Evolutionary conservation across 1,284 basidiomycete species (phyloP), one percentile per base, ranked within the genome.

Genomic region (Apiotrichum veenhuisii): DNA sequence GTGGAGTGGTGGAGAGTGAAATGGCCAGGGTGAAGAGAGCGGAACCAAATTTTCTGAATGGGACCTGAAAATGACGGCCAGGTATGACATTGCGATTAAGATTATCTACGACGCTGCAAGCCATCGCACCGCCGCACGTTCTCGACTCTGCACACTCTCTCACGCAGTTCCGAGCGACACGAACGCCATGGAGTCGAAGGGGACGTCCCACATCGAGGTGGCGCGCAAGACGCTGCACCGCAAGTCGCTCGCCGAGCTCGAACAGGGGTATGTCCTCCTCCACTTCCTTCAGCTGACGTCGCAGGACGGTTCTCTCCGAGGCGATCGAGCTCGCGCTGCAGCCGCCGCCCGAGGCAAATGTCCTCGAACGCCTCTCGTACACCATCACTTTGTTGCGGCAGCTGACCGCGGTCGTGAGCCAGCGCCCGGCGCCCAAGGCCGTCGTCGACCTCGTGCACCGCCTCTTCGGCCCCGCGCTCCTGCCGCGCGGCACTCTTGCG

Each of bases 361-460:
- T 59, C 15, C 59, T 69, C 2, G 72, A 74, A 12, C 55, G 64
- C 15, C 62, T 70, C 1, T 43, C 59, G 3, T 55, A 64, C 22
- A 54, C 63, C n/a, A 53, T 64, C 15, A 55, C 51, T 5, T 45
- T 74, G 11, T 55, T 69, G 30, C 65, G 69, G 14, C 70, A 70
- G 51, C 54, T 58, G 15, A 41, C 45, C 2, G 33, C 38, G 8
- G 47, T 38, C 12, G 46, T 61, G 2, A 44, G 50, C 17, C 57
- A 48, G 37, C 23, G 50, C 5, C n/a, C 34, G 4, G 27, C 37
- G n/a, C 25, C 46, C 7, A 41, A 45, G 5, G 18, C 34, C 4
- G 52, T 67, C 14, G 25, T 61, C 25, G 63, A 61, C 25, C 43
- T 59, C 0, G 57, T 63, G 1, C 57, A 64, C 20, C 38, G 38